These are phyloP conservation scores for Geosmithia putterillii DNA, from an alignment of 2,329 filamentous ascomycete genomes.

Conservation along the genomic window DNA sequence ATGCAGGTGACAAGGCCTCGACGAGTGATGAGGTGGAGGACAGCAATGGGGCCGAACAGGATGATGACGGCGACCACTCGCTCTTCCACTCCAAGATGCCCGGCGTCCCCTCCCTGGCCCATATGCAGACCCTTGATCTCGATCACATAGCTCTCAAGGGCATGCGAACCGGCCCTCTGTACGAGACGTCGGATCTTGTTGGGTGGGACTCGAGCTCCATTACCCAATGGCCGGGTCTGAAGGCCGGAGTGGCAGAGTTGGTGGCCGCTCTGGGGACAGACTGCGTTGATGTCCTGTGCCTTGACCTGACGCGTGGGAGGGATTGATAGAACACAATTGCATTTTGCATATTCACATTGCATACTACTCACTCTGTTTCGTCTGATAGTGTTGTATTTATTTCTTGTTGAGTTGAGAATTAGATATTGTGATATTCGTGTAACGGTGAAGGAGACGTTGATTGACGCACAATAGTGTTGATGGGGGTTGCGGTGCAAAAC, in stretches of 20 bases:
- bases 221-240: slow-evolving; percentile 36
- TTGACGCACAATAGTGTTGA: too few species aligned
- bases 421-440: too few species aligned
- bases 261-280: slow-evolving; percentile 54
- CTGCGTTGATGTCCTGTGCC: slow-evolving; percentile 39
- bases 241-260: slow-evolving; percentile 53
- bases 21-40: slow-evolving; percentile 4
- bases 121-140: slow-evolving; percentile 43
- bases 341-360: too few species aligned
- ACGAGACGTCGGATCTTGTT: slow-evolving; percentile 37
- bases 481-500: too few species aligned
- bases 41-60: slow-evolving; percentile 9
- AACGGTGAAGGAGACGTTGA: neutral
- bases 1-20: neutral
- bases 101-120: slow-evolving; percentile 43
- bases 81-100: slow-evolving; percentile 55
- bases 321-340: neutral
- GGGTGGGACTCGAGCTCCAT: slow-evolving; percentile 45
- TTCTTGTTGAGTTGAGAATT: too few species aligned
- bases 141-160: slow-evolving; percentile 45
- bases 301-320: slow-evolving; percentile 34
- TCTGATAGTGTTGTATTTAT: too few species aligned
- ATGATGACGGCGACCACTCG: slow-evolving; percentile 11
- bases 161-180: slow-evolving; percentile 20
- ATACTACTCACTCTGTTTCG: too few species aligned